Evolutionary conservation across 2,329 filamentous ascomycete genomes (phyloP).

Genomic region (Pyrenophora seminiperda): DNA sequence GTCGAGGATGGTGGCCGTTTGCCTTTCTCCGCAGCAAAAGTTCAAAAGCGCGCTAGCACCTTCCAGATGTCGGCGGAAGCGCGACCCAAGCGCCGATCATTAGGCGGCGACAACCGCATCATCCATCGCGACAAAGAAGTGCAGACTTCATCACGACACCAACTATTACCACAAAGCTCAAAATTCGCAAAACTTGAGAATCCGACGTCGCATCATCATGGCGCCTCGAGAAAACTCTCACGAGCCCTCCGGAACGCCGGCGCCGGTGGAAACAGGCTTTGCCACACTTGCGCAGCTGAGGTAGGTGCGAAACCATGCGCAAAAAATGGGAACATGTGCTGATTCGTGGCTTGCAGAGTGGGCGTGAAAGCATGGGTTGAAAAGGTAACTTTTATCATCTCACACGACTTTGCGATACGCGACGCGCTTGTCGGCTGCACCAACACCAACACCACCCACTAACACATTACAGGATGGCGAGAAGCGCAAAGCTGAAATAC

Average conservation of each 20-base stretch:
- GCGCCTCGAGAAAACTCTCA: constrained; percentile 60
- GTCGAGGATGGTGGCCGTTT: constrained; percentile 22
- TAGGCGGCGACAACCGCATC: constrained; percentile 31
- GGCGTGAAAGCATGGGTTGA: constrained; percentile 71
- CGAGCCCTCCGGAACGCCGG: constrained; percentile 61
- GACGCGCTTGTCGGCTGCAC: constrained; percentile 11
- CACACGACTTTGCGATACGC: constrained; percentile 8
- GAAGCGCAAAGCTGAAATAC: constrained; percentile 88
- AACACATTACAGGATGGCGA: constrained; percentile 69
- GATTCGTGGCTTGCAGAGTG: constrained; percentile 56
- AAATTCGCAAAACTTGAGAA: constrained; percentile 23
- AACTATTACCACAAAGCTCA: constrained; percentile 34
- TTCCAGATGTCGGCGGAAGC: constrained; percentile 17
- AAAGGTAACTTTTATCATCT: constrained; percentile 60
- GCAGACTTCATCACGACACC: constrained; percentile 38
- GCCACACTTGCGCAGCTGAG: constrained; percentile 84
- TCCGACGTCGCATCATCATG: constrained; percentile 49
- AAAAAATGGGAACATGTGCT: constrained; percentile 33
- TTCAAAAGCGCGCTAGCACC: constrained; percentile 26
- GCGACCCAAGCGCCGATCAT: constrained; percentile 12
- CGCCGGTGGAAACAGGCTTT: constrained; percentile 73
- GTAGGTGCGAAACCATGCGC: constrained; percentile 57
- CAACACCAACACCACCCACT: constrained; percentile 25
- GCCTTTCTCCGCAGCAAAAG: constrained; percentile 28
- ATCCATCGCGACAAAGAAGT: constrained; percentile 26